Evolutionary conservation across 257 asterid genomes (phyloP).

Genomic region (Eucommia ulmoides): DNA sequence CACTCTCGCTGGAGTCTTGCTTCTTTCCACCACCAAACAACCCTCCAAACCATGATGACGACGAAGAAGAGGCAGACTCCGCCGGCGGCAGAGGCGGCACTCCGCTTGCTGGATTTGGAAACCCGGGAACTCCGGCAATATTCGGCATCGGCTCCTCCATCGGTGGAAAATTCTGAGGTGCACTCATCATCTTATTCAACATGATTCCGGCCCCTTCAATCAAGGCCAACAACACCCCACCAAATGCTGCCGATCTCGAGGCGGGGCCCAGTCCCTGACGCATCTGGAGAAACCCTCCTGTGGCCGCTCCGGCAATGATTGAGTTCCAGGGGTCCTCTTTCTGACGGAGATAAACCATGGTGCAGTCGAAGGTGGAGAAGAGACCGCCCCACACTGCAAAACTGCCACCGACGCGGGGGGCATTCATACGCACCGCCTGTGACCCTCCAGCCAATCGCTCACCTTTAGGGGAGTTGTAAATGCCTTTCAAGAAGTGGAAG

Average conservation of each 20-base stretch:
- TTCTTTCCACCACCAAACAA: too few relatives aligned
- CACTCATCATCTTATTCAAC: conserved; percentile 51
- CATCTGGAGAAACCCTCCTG: conserved; percentile 87
- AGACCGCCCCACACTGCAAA: conserved; percentile 98
- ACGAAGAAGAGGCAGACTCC: too few relatives aligned
- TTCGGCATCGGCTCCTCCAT: conserved; percentile 51
- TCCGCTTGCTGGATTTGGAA: too few relatives aligned
- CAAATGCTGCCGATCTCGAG: conserved; percentile 59
- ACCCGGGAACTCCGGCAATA: conserved; percentile 43
- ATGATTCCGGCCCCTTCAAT: conserved; percentile 85
- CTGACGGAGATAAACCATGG: conserved; percentile 73
- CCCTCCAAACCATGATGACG: too few relatives aligned
- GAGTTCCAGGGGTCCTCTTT: conserved; percentile 96
- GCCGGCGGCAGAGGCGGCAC: too few relatives aligned
- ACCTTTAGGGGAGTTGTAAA: conserved; percentile 69
- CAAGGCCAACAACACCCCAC: conserved; percentile 74
- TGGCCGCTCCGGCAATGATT: conserved; percentile 84
- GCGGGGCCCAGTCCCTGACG: conserved; percentile 72
- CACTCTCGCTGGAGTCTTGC: too few relatives aligned
- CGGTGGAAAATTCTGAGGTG: conserved; percentile 44
- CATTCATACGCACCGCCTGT: conserved; percentile 92
- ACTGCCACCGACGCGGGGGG: conserved; percentile 92
- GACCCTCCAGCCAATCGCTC: conserved; percentile 69
- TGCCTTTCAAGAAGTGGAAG: conserved; percentile 77
- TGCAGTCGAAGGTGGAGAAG: conserved; percentile 81